A percentile compares a stretch with the other conserved stretches of the same genome.
phyloP scores from a whole-genome alignment of 768 basidiomycete genomes.

The Paxillus rubicundulus region DNA sequence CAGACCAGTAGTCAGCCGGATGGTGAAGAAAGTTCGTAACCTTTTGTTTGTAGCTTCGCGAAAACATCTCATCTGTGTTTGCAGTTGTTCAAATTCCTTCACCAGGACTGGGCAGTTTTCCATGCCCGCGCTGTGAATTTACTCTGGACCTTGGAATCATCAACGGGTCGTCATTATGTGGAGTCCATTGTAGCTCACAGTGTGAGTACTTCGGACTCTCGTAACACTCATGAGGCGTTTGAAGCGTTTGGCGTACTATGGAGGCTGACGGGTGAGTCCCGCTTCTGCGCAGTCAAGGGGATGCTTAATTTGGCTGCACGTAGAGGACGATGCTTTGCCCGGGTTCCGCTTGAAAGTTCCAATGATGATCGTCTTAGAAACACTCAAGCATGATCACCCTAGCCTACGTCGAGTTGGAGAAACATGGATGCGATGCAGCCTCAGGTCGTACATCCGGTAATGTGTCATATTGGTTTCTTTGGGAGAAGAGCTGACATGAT shows the following conservation, averaged over 20 bases:
- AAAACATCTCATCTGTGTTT: constrained; percentile 3
- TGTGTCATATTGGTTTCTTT: background rate
- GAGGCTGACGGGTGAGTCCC: constrained; percentile 72
- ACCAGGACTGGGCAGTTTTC: constrained; percentile 61
- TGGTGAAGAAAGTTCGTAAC: constrained; percentile 50
- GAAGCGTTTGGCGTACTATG: constrained; percentile 93
- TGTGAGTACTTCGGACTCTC: constrained; percentile 55
- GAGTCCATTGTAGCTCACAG: constrained; percentile 77
- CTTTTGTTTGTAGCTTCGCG: background rate
- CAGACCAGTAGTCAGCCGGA: constrained; percentile 51
- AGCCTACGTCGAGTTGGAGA: constrained; percentile 76
- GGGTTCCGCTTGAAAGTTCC: constrained; percentile 83
- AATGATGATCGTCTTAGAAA: constrained; percentile 84
- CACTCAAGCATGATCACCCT: constrained; percentile 74
- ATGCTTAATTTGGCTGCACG: background rate
- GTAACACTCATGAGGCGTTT: constrained; percentile 54
- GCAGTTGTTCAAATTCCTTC: constrained; percentile 73
- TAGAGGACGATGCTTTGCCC: constrained; percentile 80
- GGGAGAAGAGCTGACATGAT: background rate
- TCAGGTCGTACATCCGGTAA: constrained; percentile 89
- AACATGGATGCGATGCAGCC: constrained; percentile 95
- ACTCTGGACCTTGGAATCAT: constrained; percentile 74
- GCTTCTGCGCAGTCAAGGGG: background rate
- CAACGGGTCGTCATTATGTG: constrained; percentile 55
- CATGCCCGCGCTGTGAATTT: constrained; percentile 80